Conservation (phyloP, 148 eudicot species). For the Nepenthes gracilis region DNA sequence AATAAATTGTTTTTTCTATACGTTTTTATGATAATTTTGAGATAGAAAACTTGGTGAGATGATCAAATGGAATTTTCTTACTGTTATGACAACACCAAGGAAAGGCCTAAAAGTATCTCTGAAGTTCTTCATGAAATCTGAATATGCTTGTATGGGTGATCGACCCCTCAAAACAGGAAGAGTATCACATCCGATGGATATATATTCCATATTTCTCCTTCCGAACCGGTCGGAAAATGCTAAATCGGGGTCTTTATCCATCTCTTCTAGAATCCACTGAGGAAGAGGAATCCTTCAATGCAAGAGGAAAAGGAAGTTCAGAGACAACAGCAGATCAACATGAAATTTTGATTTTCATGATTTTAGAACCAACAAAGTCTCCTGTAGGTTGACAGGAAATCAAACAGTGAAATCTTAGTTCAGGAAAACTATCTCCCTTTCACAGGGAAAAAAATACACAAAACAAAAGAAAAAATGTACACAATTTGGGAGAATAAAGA, state of each 20-base stretch:
- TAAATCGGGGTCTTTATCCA: constrained; percentile 33
- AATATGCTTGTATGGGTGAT: constrained; percentile 35
- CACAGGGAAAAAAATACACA: too few species aligned
- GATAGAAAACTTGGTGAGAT: background rate
- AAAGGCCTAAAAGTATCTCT: constrained; percentile 33
- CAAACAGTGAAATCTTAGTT: too few species aligned
- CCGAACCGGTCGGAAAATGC: constrained; percentile 35
- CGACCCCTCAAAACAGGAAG: constrained; percentile 37
- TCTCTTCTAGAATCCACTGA: constrained; percentile 45
- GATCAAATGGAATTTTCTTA: constrained; percentile 14
- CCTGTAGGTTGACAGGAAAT: too few species aligned
- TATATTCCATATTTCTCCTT: constrained; percentile 36
- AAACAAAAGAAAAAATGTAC: too few species aligned
- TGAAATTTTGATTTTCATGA: background rate
- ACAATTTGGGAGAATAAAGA: too few species aligned
- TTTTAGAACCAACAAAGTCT: background rate
- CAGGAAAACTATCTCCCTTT: too few species aligned
- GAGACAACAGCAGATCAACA: constrained; percentile 2
- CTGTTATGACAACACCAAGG: constrained; percentile 37
- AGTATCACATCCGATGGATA: constrained; percentile 40
- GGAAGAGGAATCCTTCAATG: constrained; percentile 45
- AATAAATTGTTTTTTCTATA: too few species aligned
- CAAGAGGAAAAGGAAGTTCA: constrained; percentile 4
- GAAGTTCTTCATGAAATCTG: constrained; percentile 43
- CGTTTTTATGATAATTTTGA: too few species aligned